Conservation (phyloP, 441 rosid species). For the Codiaeum variegatum region DNA sequence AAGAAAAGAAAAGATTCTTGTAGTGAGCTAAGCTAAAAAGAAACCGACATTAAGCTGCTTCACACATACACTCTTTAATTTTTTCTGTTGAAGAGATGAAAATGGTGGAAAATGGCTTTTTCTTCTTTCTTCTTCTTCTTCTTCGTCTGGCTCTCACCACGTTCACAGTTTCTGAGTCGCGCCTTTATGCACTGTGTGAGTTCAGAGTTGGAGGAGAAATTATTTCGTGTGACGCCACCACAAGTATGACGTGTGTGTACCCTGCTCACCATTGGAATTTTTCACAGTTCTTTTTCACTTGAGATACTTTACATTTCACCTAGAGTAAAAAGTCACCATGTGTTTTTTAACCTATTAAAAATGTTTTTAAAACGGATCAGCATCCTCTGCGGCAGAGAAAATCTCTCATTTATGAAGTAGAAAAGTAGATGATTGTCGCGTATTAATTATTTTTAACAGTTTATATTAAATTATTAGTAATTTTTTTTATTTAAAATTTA, state of each 20-base stretch:
- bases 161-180: conserved; percentile 1
- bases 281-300: not conserved
- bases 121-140: not conserved
- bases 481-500: no score
- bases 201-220: not conserved
- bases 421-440: no score
- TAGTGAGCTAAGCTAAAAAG: not conserved
- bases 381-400: no score
- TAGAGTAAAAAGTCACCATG: no score
- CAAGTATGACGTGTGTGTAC: not conserved
- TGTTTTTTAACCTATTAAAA: no score
- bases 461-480: no score
- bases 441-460: no score
- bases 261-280: not conserved
- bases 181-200: conserved; percentile 11
- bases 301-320: no score
- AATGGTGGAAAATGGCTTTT: conserved; percentile 6
- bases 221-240: not conserved
- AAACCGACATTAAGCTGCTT: conserved; percentile 35
- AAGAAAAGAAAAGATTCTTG: conserved; percentile 17
- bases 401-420: no score
- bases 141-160: not conserved
- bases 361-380: no score
- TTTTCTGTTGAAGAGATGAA: not conserved
- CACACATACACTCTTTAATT: not conserved